These are phyloP conservation scores for Gossypium gossypioides DNA, from an alignment of 441 rosid genomes.

Conservation along the genomic window DNA sequence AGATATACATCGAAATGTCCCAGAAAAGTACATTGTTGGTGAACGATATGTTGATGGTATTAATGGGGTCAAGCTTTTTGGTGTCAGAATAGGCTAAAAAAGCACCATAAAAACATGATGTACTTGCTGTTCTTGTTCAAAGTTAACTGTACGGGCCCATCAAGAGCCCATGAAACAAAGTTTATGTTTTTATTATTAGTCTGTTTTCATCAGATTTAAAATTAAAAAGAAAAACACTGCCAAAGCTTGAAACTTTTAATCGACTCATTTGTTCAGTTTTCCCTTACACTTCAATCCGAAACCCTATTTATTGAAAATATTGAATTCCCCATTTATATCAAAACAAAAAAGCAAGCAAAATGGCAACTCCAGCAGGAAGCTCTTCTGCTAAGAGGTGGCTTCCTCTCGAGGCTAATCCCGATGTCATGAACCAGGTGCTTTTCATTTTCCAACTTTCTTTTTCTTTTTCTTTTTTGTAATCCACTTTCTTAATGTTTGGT, in stretches of 20 bases:
- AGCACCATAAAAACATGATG: neutral
- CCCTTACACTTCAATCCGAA: neutral
- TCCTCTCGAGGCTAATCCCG: slow-evolving; percentile 96
- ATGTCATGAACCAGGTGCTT: slow-evolving; percentile 83
- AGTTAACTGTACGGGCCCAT: neutral
- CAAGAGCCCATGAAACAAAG: neutral
- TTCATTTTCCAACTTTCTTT: neutral
- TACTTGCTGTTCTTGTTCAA: too few relatives aligned
- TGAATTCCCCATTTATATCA: neutral
- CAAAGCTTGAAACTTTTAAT: neutral
- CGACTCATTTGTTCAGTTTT: neutral
- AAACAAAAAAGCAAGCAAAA: slow-evolving; percentile 12
- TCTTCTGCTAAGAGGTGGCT: slow-evolving; percentile 73
- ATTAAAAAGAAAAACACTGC: neutral
- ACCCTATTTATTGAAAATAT: neutral
- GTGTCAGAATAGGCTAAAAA: neutral
- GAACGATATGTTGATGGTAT: neutral
- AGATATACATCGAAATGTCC: slow-evolving; percentile 1
- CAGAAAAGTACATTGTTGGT: neutral
- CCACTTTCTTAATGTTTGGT: neutral
- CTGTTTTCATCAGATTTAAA: neutral
- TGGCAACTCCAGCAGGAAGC: slow-evolving; percentile 42
- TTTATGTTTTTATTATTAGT: neutral
- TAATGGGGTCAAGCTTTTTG: slow-evolving; percentile 5
- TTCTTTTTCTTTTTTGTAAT: neutral